phyloP scores from a whole-genome alignment of 495 filamentous ascomycete species.

The Collariella sp. region DNA sequence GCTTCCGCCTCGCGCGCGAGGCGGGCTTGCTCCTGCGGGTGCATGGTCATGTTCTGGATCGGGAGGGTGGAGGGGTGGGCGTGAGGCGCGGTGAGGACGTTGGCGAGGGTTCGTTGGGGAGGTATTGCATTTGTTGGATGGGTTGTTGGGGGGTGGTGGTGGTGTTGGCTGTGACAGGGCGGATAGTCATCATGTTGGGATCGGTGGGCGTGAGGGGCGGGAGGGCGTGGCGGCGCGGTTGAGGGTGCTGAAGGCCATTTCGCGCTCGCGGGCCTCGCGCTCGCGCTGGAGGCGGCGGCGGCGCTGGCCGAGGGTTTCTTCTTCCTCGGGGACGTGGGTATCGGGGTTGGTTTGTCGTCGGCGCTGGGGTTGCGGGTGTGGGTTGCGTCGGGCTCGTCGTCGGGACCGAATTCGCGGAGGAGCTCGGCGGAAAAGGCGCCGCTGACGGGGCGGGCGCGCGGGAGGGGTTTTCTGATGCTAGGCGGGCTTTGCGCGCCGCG shows the following conservation, averaged over 20 bases:
- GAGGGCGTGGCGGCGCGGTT: not conserved
- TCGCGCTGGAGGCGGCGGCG: constrained; percentile 72
- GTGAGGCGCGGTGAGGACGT: constrained; percentile 49
- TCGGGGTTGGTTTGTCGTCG: constrained; percentile 12
- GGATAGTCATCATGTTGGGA: constrained; percentile 19
- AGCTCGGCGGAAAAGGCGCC: constrained; percentile 74
- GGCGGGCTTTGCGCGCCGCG: constrained; percentile 60
- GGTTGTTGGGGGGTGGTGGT: too few relatives aligned
- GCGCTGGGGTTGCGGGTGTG: constrained; percentile 7
- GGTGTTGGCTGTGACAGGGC: constrained; percentile 23
- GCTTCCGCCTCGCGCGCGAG: constrained; percentile 31
- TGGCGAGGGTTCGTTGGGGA: constrained; percentile 69
- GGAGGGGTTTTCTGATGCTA: constrained; percentile 50
- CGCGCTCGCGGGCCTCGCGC: constrained; percentile 45
- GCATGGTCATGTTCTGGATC: constrained; percentile 5
- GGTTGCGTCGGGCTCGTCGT: not conserved
- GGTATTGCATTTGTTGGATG: too few relatives aligned
- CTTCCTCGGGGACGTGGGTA: constrained; percentile 42
- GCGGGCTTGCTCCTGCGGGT: constrained; percentile 29
- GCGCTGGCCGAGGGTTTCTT: constrained; percentile 86
- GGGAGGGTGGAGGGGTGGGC: not conserved
- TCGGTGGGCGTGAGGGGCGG: too few relatives aligned
- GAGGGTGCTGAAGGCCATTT: constrained; percentile 27
- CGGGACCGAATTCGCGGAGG: constrained; percentile 57
- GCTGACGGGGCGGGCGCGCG: constrained; percentile 52